Evolutionary conservation across 2,329 filamentous ascomycete species (phyloP).

Genomic region (Aurifilum marmelostoma): DNA sequence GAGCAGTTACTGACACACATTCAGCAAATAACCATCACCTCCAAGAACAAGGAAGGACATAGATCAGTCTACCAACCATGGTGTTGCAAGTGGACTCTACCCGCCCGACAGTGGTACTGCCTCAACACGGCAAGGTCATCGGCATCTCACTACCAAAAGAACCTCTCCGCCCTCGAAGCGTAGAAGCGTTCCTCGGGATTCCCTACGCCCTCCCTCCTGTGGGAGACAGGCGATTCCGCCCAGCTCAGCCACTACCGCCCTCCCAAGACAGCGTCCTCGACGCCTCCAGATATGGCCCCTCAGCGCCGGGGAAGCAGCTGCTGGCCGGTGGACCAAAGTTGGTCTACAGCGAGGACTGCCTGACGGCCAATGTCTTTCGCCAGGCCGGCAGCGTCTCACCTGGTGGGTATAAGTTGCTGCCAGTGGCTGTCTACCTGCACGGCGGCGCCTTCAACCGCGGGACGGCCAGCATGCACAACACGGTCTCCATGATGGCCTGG

Average conservation of each 20-base stretch:
- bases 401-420: slow-evolving; percentile 31
- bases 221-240: slow-evolving; percentile 50
- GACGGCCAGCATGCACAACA: slow-evolving; percentile 48
- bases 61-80: slow-evolving; percentile 13
- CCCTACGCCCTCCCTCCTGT: slow-evolving; percentile 52
- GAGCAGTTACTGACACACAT: neutral
- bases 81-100: slow-evolving; percentile 25
- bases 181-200: slow-evolving; percentile 51
- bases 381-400: slow-evolving; percentile 20
- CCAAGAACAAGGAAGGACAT: neutral
- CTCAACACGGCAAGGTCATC: slow-evolving; percentile 30
- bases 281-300: slow-evolving; percentile 33
- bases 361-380: slow-evolving; percentile 36
- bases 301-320: slow-evolving; percentile 30
- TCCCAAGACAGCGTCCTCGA: slow-evolving; percentile 35
- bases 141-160: slow-evolving; percentile 31
- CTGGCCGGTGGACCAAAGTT: slow-evolving; percentile 30
- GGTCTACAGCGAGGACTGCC: slow-evolving; percentile 35
- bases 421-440: slow-evolving; percentile 48
- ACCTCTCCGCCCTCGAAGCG: slow-evolving; percentile 27
- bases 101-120: slow-evolving; percentile 22
- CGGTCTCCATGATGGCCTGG: slow-evolving; percentile 56
- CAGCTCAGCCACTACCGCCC: slow-evolving; percentile 36
- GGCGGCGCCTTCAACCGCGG: slow-evolving; percentile 51
- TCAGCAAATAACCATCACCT: neutral